phyloP scores from a whole-genome alignment of 176 grass and related monocot genomes.

The Pontederia crassipes region DNA sequence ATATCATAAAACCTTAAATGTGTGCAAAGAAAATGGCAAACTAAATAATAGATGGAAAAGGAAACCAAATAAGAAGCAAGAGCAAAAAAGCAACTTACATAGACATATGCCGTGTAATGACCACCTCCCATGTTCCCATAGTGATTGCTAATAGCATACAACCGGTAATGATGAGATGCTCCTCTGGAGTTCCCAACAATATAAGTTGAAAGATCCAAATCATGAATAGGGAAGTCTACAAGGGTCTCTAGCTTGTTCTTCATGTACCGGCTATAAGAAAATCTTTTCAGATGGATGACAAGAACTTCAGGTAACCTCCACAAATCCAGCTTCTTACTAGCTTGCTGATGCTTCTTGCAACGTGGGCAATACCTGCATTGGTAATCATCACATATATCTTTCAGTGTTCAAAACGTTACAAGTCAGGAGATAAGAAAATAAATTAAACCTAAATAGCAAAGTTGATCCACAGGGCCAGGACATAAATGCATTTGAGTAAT shows the following conservation, averaged over 20 bases:
- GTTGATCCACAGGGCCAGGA: too few relatives aligned
- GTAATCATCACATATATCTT: too few relatives aligned
- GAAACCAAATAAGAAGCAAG: not conserved
- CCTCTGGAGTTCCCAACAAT: constrained; percentile 2
- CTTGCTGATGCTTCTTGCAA: constrained; percentile 14
- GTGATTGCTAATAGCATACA: constrained; percentile 13
- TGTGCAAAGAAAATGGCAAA: not conserved
- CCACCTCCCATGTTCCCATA: constrained; percentile 17
- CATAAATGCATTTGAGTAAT: too few relatives aligned
- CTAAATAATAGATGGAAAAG: not conserved
- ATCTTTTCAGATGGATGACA: constrained; percentile 13
- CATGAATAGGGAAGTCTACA: constrained; percentile 14
- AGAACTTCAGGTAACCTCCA: constrained; percentile 12
- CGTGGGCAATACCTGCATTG: constrained; percentile 10
- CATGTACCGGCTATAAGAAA: constrained; percentile 4
- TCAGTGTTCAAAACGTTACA: too few relatives aligned
- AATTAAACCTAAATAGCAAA: too few relatives aligned
- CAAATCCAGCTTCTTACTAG: constrained; percentile 10
- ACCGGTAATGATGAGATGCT: not conserved
- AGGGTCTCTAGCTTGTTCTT: constrained; percentile 16
- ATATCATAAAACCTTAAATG: too few relatives aligned
- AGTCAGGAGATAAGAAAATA: too few relatives aligned
- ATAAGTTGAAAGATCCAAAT: constrained; percentile 6
- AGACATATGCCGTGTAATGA: constrained; percentile 14
- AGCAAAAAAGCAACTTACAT: not conserved